Conservation (phyloP, 2,329 filamentous ascomycete species). For the Shiraia sp. region DNA sequence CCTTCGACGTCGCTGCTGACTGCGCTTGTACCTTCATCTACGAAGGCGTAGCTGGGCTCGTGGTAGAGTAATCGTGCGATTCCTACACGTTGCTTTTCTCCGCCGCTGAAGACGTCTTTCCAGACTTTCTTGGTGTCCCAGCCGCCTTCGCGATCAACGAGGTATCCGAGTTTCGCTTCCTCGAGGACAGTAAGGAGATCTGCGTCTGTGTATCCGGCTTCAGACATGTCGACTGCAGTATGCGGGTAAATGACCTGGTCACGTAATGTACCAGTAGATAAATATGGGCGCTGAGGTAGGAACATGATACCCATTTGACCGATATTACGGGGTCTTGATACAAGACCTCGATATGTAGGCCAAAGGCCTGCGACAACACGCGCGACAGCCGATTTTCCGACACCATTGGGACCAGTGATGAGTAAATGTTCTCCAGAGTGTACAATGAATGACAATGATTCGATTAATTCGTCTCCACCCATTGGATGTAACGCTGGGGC, state of each 20-base stretch:
- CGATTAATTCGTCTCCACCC: conserved; percentile 88
- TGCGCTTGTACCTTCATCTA: conserved; percentile 94
- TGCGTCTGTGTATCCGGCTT: conserved; percentile 74
- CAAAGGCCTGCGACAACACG: conserved; percentile 89
- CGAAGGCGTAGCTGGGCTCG: conserved; percentile 89
- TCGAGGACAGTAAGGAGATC: conserved; percentile 80
- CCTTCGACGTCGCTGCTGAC: conserved; percentile 95
- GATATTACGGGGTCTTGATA: conserved; percentile 78
- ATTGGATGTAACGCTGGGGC: conserved; percentile 86
- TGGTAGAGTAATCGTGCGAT: conserved; percentile 92
- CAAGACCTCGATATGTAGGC: conserved; percentile 92
- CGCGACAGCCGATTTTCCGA: conserved; percentile 87
- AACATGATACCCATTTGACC: conserved; percentile 98
- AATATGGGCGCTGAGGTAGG: conserved; percentile 88
- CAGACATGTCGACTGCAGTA: conserved; percentile 90
- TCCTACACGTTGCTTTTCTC: conserved; percentile 94
- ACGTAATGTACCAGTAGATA: conserved; percentile 87
- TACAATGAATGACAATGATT: conserved; percentile 86
- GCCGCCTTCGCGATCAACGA: conserved; percentile 88
- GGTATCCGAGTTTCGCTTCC: conserved; percentile 82
- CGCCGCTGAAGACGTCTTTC: conserved; percentile 97
- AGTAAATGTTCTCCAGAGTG: conserved; percentile 89
- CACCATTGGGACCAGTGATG: conserved; percentile 92
- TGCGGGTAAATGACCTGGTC: conserved; percentile 99
- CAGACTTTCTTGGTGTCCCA: conserved; percentile 98